Evolutionary conservation across 495 filamentous ascomycete genomes (phyloP).

Genomic region (Lindgomyces ingoldianus): DNA sequence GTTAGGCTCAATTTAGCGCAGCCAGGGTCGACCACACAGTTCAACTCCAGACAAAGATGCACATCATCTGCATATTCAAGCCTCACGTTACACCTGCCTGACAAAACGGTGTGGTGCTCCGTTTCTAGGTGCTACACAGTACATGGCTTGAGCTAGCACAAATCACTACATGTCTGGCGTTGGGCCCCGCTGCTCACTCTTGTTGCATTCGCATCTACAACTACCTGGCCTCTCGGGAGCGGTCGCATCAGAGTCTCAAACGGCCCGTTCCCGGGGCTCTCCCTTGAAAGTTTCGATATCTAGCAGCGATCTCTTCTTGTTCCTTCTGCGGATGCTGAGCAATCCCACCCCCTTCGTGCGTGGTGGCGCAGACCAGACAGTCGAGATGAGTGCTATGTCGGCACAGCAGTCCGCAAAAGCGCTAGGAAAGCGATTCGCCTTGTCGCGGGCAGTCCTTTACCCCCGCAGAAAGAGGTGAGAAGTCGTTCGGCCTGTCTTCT

Average conservation of each 20-base stretch:
- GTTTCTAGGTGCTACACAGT: neutral
- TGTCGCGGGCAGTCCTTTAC: conserved; percentile 10
- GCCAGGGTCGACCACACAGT: too few species aligned
- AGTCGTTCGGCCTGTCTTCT: conserved; percentile 5
- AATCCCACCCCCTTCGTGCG: neutral
- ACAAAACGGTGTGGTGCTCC: neutral
- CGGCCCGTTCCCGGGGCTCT: neutral
- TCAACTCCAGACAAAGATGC: neutral
- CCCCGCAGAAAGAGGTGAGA: conserved; percentile 14
- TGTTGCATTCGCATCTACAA: conserved; percentile 8
- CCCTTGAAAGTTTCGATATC: neutral
- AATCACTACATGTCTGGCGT: neutral
- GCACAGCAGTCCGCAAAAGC: conserved; percentile 1
- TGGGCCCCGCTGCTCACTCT: neutral
- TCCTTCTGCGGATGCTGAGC: neutral
- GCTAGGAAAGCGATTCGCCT: conserved; percentile 22
- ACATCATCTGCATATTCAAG: neutral
- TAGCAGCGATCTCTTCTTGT: neutral
- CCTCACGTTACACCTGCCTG: conserved; percentile 2
- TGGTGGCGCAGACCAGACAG: conserved; percentile 4
- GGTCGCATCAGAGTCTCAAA: conserved; percentile 22
- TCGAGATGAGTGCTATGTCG: neutral
- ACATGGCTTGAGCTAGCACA: neutral
- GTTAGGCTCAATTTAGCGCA: neutral
- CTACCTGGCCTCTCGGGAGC: neutral